A percentile compares a stretch with the other conserved stretches of the same genome.
phyloP scores from a whole-genome alignment of 371 early-diverging fungal genomes.

The Apophysomyces ossiformis region DNA sequence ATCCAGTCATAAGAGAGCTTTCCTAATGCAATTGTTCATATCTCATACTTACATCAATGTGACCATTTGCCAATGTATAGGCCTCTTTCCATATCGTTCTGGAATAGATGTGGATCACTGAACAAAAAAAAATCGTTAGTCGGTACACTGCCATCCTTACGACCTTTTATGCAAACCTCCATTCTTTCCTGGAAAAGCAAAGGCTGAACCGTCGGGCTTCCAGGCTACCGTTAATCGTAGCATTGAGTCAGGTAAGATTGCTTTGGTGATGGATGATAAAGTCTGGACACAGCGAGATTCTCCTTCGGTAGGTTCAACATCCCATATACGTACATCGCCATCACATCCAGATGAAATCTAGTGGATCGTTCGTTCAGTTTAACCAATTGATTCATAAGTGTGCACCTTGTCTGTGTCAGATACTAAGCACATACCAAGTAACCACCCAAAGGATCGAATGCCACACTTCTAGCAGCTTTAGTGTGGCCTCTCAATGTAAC shows the following conservation, averaged over 20 bases:
- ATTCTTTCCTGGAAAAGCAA: conserved; percentile 60
- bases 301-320: conserved; percentile 42
- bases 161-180: conserved; percentile 28
- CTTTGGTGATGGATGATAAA: conserved; percentile 14
- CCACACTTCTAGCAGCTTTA: conserved; percentile 41
- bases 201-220: conserved; percentile 57
- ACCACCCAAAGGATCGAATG: conserved; percentile 46
- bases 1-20: neutral
- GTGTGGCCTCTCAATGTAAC: conserved; percentile 49
- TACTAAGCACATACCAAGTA: conserved; percentile 36
- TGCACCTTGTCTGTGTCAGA: neutral
- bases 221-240: conserved; percentile 51
- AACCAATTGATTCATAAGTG: neutral
- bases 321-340: conserved; percentile 68
- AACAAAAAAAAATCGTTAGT: neutral
- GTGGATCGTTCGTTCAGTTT: too few relatives aligned
- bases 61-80: conserved; percentile 36
- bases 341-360: conserved; percentile 61
- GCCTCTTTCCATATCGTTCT: conserved; percentile 44
- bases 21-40: neutral
- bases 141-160: neutral
- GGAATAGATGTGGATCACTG: conserved; percentile 46
- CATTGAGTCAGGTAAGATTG: conserved; percentile 18
- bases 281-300: conserved; percentile 44
- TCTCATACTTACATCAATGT: conserved; percentile 36